Conservation (phyloP, 257 asterid species). For the Nicotiana knightiana region DNA sequence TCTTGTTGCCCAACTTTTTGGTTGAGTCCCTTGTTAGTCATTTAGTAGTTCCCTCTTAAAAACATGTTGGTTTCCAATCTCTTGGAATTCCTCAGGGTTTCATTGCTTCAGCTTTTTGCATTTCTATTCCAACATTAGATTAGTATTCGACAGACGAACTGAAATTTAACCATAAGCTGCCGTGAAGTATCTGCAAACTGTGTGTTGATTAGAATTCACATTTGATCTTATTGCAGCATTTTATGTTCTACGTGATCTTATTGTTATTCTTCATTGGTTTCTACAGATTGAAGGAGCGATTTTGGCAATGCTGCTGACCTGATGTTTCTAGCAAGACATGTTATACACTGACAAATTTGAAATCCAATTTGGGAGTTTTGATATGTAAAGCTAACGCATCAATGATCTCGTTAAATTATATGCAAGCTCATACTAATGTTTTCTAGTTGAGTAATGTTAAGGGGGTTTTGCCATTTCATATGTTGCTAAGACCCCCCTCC, state of each 20-base stretch:
- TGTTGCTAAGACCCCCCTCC: background rate
- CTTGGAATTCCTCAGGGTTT: background rate
- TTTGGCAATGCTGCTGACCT: background rate
- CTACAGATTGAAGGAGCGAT: conserved; percentile 2
- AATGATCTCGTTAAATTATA: background rate
- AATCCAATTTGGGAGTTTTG: background rate
- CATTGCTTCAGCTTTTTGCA: background rate
- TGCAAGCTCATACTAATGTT: background rate
- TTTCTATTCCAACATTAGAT: background rate
- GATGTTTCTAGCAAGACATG: background rate
- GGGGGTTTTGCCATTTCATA: background rate
- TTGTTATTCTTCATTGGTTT: background rate
- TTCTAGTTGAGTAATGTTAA: background rate
- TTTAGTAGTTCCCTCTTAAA: background rate
- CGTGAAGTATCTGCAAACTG: background rate
- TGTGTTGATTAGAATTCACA: background rate
- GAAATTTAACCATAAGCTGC: background rate
- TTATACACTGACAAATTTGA: background rate
- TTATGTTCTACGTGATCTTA: background rate
- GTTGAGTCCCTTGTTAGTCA: background rate
- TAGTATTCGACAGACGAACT: background rate
- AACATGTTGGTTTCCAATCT: background rate
- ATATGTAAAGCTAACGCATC: background rate
- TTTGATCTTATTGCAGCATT: background rate
- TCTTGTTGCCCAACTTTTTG: background rate